Conservation (phyloP, 2,329 filamentous ascomycete species). For the Sporothrix humicola region DNA sequence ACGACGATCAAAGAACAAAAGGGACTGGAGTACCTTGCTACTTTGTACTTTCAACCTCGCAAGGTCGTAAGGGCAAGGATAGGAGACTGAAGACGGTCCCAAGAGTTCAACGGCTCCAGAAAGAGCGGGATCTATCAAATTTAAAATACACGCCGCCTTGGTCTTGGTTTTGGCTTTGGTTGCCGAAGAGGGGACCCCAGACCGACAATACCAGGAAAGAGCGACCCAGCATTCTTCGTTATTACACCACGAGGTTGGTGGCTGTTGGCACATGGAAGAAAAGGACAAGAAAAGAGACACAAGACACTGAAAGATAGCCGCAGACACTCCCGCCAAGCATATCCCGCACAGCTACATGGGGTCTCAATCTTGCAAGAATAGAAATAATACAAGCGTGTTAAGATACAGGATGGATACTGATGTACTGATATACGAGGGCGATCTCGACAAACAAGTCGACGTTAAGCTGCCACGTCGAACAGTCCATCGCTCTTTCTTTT, state of each 20-base stretch:
- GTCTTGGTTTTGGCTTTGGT: not conserved
- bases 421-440: constrained; percentile 2
- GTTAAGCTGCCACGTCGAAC: constrained; percentile 1
- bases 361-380: not conserved
- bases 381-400: not conserved
- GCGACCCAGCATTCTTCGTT: not conserved
- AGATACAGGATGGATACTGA: not conserved
- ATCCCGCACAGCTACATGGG: not conserved
- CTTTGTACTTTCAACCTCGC: no score
- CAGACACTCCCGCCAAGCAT: not conserved
- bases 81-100: not conserved
- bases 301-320: not conserved
- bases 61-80: not conserved
- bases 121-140: constrained; percentile 14
- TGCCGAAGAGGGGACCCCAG: not conserved
- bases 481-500: constrained; percentile 11
- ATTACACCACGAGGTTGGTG: not conserved
- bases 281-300: no score
- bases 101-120: not conserved
- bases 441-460: not conserved
- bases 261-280: constrained; percentile 13
- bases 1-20: not conserved
- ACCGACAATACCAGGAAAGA: constrained; percentile 17
- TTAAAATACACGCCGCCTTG: not conserved
- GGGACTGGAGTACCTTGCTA: no score